Base-by-base conservation (phyloP, 1,139 yeast species). In the Meyerozyma carpophila region DNA sequence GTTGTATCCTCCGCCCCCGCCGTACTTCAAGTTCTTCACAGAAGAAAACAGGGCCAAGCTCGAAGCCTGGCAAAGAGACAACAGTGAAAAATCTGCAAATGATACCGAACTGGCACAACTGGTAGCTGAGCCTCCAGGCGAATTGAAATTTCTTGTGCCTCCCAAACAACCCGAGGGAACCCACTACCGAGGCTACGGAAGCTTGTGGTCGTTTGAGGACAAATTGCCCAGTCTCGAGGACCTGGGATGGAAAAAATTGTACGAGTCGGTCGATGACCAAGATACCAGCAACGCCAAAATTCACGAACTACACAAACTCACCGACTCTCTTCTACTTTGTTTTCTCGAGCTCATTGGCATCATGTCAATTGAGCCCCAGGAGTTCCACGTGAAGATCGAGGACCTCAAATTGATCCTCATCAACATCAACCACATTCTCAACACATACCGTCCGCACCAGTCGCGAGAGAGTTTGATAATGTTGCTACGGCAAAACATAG, bases 371-470 rank as follows among this genome's bases (percentile, higher is more conserved):
- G 78, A 83, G 41, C 95, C 96, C 1, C 79, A 74, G 41, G 70
- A 76, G 44, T 86, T 82, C 56, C 83, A 81, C 20, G 61, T 66
- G 6, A 83, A 84, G 54, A 77, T 86, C 34, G 93, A 86, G 51
- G 81, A 85, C 52, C 75, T 89, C 42, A 76, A 90, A 45, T 72
- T 83, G 16, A 76, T 88, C n/a, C 65, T 89, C 45, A 83, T 89
- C 57, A 89, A 89, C 58, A 83, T 88, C 51, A 95, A 88, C 58
- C 96, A 89, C 59, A 65, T 89, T 43, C 65, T 89, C 47, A 89
- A 89, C 61, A 88, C 88, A 44, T 89, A 88, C 62, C 70, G 96
- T 45, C 96, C 96, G 0, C 96, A 89, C 60, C 96, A 89, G 58
- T 82, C 91, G 7, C 71, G 95, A 39, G 96, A 89, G 55, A 82